Evolutionary conservation across 2,329 filamentous ascomycete genomes (phyloP), one percentile per base, ranked within the genome.

Genomic region (Aspergillus fumigatiaffinis): DNA sequence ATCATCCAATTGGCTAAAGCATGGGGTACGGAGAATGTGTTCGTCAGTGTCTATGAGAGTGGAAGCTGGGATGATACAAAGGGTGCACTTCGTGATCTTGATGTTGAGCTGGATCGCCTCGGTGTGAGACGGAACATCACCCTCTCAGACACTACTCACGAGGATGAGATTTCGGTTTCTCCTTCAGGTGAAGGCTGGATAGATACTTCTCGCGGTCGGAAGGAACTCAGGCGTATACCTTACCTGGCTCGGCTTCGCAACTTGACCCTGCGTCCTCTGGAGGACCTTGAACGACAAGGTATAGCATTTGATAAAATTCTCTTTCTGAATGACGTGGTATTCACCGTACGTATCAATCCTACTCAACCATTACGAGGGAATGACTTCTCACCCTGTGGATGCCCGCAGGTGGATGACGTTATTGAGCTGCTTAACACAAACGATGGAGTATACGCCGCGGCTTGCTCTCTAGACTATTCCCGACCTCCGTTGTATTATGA

Each of bases 41-140:
- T 82, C 67, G 80, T 91, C 44, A 85, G 83, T 58, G 80, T 90
- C 29, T 82, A 84, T 57, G 88, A 91, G 70, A 87, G 84, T 64
- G 87, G 87, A 4, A 88, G 85, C 67, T 86, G 82, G 76, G 88
- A 91, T 68, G 78, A 86, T 57, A 89, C 84, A 20, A 90, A 90
- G 70, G 80, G 76, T 17, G 83, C 82, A 6, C 73, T 91, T 61
- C 73, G 70, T 23, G 77, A 82, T 25, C 74, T 91, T 28, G 85
- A 88, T 56, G 63, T 60, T 1, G 72, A 81, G 54, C 74, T 90
- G 9, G 82, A 78, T 8, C 68, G 68, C 12, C 64, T 84, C 17
- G 79, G 81, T 1, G 82, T 89, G 2, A 71, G 76, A 44, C 79
- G 81, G 28, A 82, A 76, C 28, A 80, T 90, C 25, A 76, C 82